Evolutionary conservation across 1,284 basidiomycete species (phyloP).

Genomic region (Gymnopus androsaceus): DNA sequence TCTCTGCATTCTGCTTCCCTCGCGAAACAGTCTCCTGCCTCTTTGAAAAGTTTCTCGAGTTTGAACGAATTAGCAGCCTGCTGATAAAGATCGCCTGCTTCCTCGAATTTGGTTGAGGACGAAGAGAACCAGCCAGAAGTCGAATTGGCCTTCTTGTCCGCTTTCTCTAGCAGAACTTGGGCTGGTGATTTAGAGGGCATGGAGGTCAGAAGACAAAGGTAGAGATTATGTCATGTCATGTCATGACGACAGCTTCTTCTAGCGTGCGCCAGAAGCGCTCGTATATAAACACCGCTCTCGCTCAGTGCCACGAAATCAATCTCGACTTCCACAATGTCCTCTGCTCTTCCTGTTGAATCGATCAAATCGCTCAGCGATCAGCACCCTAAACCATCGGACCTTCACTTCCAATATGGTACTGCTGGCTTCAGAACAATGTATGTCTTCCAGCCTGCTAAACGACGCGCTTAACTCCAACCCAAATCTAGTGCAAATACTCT

Average conservation of each 20-base stretch:
- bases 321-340: constrained; percentile 30
- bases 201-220: constrained; percentile 16
- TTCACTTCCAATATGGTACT: constrained; percentile 88
- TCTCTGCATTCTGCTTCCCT: constrained; percentile 91
- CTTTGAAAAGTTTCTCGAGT: constrained; percentile 89
- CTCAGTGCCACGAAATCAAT: background rate
- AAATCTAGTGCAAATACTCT: constrained; percentile 70
- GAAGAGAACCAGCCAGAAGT: constrained; percentile 88
- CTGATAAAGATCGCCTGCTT: constrained; percentile 92
- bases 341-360: constrained; percentile 39
- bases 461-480: constrained; percentile 8
- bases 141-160: constrained; percentile 88
- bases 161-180: constrained; percentile 76
- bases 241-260: constrained; percentile 5
- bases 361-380: constrained; percentile 53
- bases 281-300: background rate
- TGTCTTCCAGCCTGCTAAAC: constrained; percentile 33
- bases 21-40: constrained; percentile 86
- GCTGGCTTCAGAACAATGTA: constrained; percentile 94
- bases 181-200: constrained; percentile 69
- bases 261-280: background rate
- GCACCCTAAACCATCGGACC: constrained; percentile 64
- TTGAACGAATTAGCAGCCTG: constrained; percentile 96
- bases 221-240: background rate
- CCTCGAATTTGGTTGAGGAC: constrained; percentile 81